A percentile compares a stretch with the other conserved stretches of the same genome.
Evolutionary conservation across 495 filamentous ascomycete genomes (phyloP).

Genomic region (Penicillium herquei): DNA sequence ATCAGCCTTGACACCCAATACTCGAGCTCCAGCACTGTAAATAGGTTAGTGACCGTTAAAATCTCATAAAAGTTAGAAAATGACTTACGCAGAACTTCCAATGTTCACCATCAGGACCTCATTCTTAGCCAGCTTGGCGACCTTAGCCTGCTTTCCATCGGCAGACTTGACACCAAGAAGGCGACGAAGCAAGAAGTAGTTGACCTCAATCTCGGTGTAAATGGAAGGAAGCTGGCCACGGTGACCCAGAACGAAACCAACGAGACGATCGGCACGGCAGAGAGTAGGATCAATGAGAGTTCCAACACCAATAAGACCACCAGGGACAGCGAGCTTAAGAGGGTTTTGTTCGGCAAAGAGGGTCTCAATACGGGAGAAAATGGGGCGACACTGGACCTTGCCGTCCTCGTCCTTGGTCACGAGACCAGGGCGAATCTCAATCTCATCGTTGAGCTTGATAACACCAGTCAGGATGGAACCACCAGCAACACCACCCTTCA

Average conservation of each 20-base stretch:
- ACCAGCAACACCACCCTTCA: conserved; percentile 98
- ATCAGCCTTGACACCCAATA: conserved; percentile 84
- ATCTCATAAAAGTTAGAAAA: not conserved
- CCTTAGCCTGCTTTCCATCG: conserved; percentile 98
- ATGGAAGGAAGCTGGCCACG: conserved; percentile 89
- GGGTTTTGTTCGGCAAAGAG: conserved; percentile 98
- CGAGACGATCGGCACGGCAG: conserved; percentile 92
- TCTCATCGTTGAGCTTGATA: conserved; percentile 92
- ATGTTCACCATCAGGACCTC: conserved; percentile 99
- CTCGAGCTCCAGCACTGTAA: no score
- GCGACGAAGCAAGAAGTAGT: conserved; percentile 94
- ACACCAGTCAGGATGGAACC: conserved; percentile 95
- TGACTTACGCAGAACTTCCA: conserved; percentile 72
- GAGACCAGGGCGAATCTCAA: conserved; percentile 96
- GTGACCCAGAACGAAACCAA: conserved; percentile 95
- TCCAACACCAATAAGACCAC: conserved; percentile 95
- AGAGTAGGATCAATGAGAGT: conserved; percentile 96
- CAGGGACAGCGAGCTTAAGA: conserved; percentile 94
- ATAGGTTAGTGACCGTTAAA: not conserved
- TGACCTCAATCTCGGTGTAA: conserved; percentile 96
- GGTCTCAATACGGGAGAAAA: conserved; percentile 90
- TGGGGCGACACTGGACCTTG: conserved; percentile 91
- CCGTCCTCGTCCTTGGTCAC: conserved; percentile 91
- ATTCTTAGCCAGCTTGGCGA: conserved; percentile 94
- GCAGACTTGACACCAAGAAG: conserved; percentile 96